Base-by-base conservation (phyloP, 306 rosid species). In the Medicago lupulina region DNA sequence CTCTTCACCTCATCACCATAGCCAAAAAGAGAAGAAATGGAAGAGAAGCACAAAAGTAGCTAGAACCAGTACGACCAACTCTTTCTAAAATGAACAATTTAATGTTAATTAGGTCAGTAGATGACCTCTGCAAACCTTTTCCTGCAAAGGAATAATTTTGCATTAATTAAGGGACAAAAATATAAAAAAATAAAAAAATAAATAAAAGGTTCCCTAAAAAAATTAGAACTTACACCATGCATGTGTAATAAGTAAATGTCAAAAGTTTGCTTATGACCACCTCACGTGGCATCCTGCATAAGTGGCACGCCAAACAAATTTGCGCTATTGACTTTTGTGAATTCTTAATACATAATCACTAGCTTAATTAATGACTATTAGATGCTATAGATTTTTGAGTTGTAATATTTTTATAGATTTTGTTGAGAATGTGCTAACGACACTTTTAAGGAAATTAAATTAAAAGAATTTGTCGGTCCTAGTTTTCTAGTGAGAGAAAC, bases 161-260 rank as follows among this genome's bases (percentile, higher is more conserved):
- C 76, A 58, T 50, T 51, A 66, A 71, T 49, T 66, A 16, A 70
- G 61, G 60, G 60, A 16, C 46, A 67, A 58, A 67, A 66, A 13
- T 17, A 2, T 5, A 68, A 23, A n/a, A n/a, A n/a, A n/a, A n/a
- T n/a, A n/a, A n/a, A n/a, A n/a, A n/a, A 57, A 54, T 34, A 34
- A 34, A 34, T 34, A 34, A 49, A 51, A 2, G 55, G 31, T 28
- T 28, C 31, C 31, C 31, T 28, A 28, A 28, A 28, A 28, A 28
- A 28, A 28, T 80, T 50, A 16, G 25, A 51, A 54, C 67, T 84
- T 75, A 79, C 80, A 69, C 69, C 74, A 60, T 81, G 87, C 82
- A 71, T 66, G 65, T 57, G 19, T 3, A 58, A 11, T 58, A 57
- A 21, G 8, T 67, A 74, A 75, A 78, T 66, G 54, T 25, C 31